Conservation (phyloP, 164 flowering plant species). For the Akebia trifoliata region DNA sequence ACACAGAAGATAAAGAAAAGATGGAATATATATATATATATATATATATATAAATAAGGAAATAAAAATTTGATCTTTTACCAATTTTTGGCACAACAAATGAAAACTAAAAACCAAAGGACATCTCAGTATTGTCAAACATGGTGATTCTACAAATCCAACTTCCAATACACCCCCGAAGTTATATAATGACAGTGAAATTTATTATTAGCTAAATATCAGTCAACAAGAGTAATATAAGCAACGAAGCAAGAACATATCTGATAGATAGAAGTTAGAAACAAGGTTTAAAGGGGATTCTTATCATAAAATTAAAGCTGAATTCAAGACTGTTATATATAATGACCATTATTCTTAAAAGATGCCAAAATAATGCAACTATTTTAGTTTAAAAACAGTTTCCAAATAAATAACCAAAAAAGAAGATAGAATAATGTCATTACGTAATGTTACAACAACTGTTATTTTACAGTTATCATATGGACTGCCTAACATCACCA, state of each 20-base stretch:
- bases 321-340: too few relatives aligned
- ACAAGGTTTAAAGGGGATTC: too few relatives aligned
- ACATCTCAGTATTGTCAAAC: neutral
- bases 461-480: too few relatives aligned
- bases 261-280: neutral
- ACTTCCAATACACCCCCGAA: neutral
- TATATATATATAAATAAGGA: too few relatives aligned
- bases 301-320: too few relatives aligned
- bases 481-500: too few relatives aligned
- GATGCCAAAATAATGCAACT: too few relatives aligned
- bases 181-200: constrained; percentile 2
- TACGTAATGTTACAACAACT: too few relatives aligned
- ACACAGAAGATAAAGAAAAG: constrained; percentile 1
- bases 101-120: neutral
- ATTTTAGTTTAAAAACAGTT: too few relatives aligned
- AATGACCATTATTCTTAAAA: too few relatives aligned
- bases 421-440: too few relatives aligned
- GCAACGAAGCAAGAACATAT: neutral
- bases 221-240: neutral
- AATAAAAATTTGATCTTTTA: neutral
- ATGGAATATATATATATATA: neutral
- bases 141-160: neutral
- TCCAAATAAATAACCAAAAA: too few relatives aligned
- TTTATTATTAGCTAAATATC: neutral
- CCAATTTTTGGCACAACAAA: neutral